Percentiles rank a stretch among this genome's conserved stretches.
Evolutionary conservation across 2,329 filamentous ascomycete species (phyloP).

Genomic region (Calonectria leucothoes): DNA sequence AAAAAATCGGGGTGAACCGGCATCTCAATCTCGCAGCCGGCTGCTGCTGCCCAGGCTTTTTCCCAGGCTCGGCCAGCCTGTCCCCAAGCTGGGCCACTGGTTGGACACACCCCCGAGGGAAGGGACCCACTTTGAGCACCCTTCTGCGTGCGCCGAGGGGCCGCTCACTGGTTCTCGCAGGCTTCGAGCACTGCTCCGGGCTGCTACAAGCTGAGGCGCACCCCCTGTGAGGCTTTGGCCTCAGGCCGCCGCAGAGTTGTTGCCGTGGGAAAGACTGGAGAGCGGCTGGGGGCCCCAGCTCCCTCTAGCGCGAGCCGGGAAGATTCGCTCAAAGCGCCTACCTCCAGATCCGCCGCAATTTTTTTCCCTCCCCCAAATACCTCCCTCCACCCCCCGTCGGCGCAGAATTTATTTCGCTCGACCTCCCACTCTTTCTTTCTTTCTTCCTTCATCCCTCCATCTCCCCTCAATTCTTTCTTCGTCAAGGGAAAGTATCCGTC

Average conservation of each 20-base stretch:
- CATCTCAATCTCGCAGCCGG: slow-evolving; percentile 45
- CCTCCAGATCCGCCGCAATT: slow-evolving; percentile 60
- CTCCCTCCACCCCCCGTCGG: slow-evolving; percentile 54
- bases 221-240: slow-evolving; percentile 40
- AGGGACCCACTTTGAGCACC: slow-evolving; percentile 27
- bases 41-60: slow-evolving; percentile 20
- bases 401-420: slow-evolving; percentile 59
- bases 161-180: slow-evolving; percentile 9
- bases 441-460: slow-evolving; percentile 61
- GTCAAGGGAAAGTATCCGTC: slow-evolving; percentile 58
- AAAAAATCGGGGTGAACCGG: slow-evolving; percentile 51
- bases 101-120: slow-evolving; percentile 15
- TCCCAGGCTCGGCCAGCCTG: slow-evolving; percentile 16
- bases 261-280: slow-evolving; percentile 46
- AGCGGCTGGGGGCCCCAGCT: slow-evolving; percentile 43
- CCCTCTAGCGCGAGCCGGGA: slow-evolving; percentile 57
- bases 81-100: slow-evolving; percentile 33
- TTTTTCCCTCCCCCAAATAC: slow-evolving; percentile 59
- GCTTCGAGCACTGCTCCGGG: slow-evolving; percentile 22
- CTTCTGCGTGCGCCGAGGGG: slow-evolving; percentile 33
- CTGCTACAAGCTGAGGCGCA: slow-evolving; percentile 32
- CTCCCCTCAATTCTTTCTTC: slow-evolving; percentile 72
- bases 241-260: slow-evolving; percentile 49
- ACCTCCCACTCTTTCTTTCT: slow-evolving; percentile 54
- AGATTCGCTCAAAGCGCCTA: slow-evolving; percentile 65